Evolutionary conservation across 192 early-diverging fungal species (phyloP).

Genomic region (Cladochytrium replicatum): DNA sequence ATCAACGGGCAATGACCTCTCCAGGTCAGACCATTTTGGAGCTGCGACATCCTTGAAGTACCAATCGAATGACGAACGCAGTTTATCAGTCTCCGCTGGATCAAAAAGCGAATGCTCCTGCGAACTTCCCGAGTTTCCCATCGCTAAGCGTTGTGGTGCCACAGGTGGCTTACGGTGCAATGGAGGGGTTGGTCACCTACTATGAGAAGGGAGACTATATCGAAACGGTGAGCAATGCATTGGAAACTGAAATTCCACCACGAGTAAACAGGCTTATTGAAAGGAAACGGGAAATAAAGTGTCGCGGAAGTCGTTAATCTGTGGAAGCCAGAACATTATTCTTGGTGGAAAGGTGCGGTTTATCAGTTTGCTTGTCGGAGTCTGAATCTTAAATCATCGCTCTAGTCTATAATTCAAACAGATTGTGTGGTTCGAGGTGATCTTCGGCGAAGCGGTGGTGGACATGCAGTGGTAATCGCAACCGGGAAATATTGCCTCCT

Average conservation of each 20-base stretch:
- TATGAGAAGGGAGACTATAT: slow-evolving; percentile 87
- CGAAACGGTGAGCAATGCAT: slow-evolving; percentile 61
- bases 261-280: no score
- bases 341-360: slow-evolving; percentile 81
- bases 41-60: no score
- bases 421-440: slow-evolving; percentile 91
- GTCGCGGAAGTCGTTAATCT: slow-evolving; percentile 83
- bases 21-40: no score
- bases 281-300: slow-evolving; percentile 98
- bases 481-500: slow-evolving; percentile 88
- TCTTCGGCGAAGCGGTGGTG: slow-evolving; percentile 72
- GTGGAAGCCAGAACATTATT: slow-evolving; percentile 91
- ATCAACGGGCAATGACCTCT: no score
- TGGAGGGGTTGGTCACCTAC: slow-evolving; percentile 60
- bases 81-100: no score
- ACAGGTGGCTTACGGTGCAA: no score
- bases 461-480: slow-evolving; percentile 79
- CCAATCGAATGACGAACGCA: no score
- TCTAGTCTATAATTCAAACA: slow-evolving; percentile 81
- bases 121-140: no score
- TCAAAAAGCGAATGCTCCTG: no score
- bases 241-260: neutral
- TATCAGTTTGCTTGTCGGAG: neutral
- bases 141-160: no score
- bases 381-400: neutral